Evolutionary conservation across 345 rosid species (phyloP), one percentile per base, ranked within the genome.

Genomic region (Melaleuca quinquenervia): DNA sequence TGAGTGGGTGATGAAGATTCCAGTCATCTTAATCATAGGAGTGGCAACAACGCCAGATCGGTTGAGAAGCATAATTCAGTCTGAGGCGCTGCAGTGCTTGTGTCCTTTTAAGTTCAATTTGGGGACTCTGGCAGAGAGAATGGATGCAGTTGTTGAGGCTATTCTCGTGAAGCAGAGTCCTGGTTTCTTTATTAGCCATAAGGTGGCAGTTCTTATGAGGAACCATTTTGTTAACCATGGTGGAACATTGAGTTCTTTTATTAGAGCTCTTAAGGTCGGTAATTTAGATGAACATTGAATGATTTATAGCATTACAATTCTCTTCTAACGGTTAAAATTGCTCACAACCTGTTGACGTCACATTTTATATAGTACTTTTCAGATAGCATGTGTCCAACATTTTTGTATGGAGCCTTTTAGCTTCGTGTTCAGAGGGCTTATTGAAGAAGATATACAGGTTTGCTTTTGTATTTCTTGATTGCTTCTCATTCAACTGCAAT

Each of bases 361-460:
- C 82, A 52, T 89, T 91, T 83, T 44, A 36, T 55, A 14, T 76
- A 16, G 36, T 85, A 44, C 52, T 85, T 91, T 89, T 84, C 96
- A 97, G 99, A 92, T 95, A 86, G 98, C 98, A 54, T 97, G 98
- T 88, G 92, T 88, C 87, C 96, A 94, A 80, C 98, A 97, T 89
- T 96, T 97, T 88, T 92, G 92, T 83, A 53, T 86, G 88, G 98
- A 94, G 90, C 94, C 98, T 64, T 84, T 93, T 70, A 95, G 96
- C 91, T 89, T 91, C 90, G 50, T 97, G 86, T 92, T 94, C 51
- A 90, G 84, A 49, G 91, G 89, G 83, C 90, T 89, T 87, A 89
- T 76, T 82, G 95, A 93, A 89, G 90, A 88, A 55, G 89, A 87
- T 58, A 85, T 84, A 84, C 90, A 90, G 96, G 98, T 97, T 58